Percentiles rank a stretch among this genome's conserved stretches.
These are phyloP conservation scores for Cucumis cinereus DNA, from an alignment of 306 rosid species.

Conservation along the genomic window DNA sequence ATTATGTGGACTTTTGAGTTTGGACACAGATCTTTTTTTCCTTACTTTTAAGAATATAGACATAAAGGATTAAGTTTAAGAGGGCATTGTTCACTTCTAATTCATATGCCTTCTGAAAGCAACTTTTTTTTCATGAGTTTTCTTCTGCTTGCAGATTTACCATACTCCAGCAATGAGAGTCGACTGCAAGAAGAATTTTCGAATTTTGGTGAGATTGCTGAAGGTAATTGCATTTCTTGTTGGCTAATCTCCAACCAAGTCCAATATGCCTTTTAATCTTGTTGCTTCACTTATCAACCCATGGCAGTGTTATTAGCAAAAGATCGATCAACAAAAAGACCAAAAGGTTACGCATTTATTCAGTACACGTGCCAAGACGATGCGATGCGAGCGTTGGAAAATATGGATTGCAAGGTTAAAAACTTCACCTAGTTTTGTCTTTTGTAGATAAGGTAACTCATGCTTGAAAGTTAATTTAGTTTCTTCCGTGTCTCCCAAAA, in stretches of 20 bases:
- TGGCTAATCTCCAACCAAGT: not conserved
- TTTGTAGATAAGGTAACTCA: not conserved
- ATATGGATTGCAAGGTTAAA: constrained; percentile 76
- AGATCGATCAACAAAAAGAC: constrained; percentile 36
- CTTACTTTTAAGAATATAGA: not conserved
- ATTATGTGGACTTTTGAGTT: not conserved
- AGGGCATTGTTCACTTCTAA: not conserved
- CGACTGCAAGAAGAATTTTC: constrained; percentile 59
- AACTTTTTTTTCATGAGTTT: not conserved
- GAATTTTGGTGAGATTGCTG: constrained; percentile 69
- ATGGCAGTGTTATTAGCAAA: constrained; percentile 49
- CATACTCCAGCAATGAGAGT: constrained; percentile 52
- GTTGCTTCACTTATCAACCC: not conserved
- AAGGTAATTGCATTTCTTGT: constrained; percentile 31
- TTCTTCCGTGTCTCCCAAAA: not conserved
- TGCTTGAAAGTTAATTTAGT: constrained; percentile 5
- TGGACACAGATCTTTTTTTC: not conserved
- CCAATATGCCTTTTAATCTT: not conserved
- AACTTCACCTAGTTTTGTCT: not conserved
- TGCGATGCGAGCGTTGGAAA: constrained; percentile 78
- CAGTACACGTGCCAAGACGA: constrained; percentile 66
- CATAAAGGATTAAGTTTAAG: not conserved
- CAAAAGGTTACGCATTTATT: constrained; percentile 81
- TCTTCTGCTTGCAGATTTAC: constrained; percentile 45
- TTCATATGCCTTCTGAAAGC: not conserved